phyloP scores from a whole-genome alignment of 441 rosid species.

The Eutrema salsugineum region DNA sequence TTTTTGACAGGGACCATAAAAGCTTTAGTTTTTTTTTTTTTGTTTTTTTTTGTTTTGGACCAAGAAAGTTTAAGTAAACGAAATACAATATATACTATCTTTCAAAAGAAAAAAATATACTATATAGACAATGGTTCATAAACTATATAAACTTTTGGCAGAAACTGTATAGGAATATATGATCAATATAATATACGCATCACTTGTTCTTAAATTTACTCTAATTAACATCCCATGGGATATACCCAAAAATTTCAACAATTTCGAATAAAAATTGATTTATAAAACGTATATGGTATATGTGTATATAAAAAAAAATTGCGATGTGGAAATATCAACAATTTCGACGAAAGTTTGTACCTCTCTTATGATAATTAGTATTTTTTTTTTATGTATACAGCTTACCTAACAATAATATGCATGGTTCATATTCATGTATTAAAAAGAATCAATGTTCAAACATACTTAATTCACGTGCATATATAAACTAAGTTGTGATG shows the following conservation, averaged over 20 bases:
- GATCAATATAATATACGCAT: neutral
- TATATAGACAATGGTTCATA: neutral
- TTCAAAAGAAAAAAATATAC: too few relatives aligned
- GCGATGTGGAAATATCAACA: conserved; percentile 17
- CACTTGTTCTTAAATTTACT: neutral
- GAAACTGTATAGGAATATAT: neutral
- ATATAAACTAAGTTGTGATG: neutral
- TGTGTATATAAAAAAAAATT: neutral
- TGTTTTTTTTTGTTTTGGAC: too few relatives aligned
- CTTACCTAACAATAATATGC: neutral
- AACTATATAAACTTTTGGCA: neutral
- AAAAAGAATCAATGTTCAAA: neutral
- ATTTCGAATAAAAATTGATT: too few relatives aligned
- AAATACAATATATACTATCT: neutral
- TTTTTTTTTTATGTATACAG: neutral
- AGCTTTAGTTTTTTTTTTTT: too few relatives aligned
- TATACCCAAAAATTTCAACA: too few relatives aligned
- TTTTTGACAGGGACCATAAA: too few relatives aligned
- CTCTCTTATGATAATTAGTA: neutral
- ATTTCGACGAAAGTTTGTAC: neutral
- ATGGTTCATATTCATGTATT: neutral
- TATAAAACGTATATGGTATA: too few relatives aligned
- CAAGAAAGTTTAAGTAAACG: neutral
- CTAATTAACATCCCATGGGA: neutral
- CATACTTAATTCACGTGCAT: neutral